Evolutionary conservation across 2,329 filamentous ascomycete genomes (phyloP), one percentile per base, ranked within the genome.

Genomic region (Emydomyces testavorans): DNA sequence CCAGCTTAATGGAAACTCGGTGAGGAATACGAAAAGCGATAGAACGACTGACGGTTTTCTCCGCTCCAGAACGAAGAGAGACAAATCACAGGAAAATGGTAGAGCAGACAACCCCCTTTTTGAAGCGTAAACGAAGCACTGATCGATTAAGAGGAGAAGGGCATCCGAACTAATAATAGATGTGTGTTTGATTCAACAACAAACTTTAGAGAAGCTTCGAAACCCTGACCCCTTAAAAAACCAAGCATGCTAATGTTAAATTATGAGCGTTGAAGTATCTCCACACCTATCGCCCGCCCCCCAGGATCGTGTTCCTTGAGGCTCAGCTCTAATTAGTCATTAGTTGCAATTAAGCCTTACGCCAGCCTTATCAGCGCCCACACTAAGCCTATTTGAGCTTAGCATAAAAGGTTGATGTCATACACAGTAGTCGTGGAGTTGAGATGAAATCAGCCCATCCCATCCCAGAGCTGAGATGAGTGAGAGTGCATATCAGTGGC

Each of bases 1-100:
- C 23, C 15, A 29, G 20, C 41, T 34, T 23, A 46, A 32, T 47
- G 45, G 45, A 40, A 46, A 23, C 13, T 23, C 32, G 32, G 32
- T 37, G 43, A 46, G 43, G 18, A 24, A 24, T 8, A 35, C 5
- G 7, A 24, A 24, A 23, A 6, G 4, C 16, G 23, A 26, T 11
- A 37, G 24, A 43, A 43, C 26, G 40, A 43, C 6, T 16, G 29
- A 34, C 15, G 13, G 10, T 2, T 32, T 18, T 8, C 10, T n/a
- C 20, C n/a, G 2, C 18, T 24, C 7, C 18, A 43, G 21, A n/a
- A n/a, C 35, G 36, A 24, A 23, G 13, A 38, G 10, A 38, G 16
- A 4, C 8, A 15, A 44, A 34, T 11, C 21, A 3, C 15, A 44
- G 41, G 23, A 37, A 7, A 24, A 35, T 2, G 6, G 20, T 13